phyloP scores from a whole-genome alignment of 2,329 filamentous ascomycete genomes.

The Hypoxylon sp. region DNA sequence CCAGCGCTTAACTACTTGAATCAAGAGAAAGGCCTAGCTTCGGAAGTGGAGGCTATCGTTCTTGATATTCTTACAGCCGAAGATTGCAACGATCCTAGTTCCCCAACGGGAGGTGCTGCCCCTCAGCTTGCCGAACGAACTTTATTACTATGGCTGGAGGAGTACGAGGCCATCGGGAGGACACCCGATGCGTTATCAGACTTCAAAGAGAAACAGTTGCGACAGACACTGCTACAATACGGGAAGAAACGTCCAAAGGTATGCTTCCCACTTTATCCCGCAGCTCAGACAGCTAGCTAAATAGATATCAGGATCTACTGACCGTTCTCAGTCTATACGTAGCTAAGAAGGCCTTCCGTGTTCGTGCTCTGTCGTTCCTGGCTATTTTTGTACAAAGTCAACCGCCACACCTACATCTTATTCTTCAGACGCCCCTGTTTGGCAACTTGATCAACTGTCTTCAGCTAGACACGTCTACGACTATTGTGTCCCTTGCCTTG shows the following conservation, averaged over 20 bases:
- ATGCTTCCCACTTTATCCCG: constrained; percentile 20
- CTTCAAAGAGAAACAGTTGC: constrained; percentile 63
- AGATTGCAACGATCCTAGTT: constrained; percentile 63
- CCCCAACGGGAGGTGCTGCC: constrained; percentile 56
- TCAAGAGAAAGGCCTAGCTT: constrained; percentile 71
- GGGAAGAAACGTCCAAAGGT: constrained; percentile 78
- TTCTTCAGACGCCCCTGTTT: constrained; percentile 78
- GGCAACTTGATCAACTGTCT: constrained; percentile 78
- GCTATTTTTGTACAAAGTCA: constrained; percentile 79
- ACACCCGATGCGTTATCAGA: constrained; percentile 54
- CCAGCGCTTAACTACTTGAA: constrained; percentile 67
- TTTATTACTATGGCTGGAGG: constrained; percentile 68
- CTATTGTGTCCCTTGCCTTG: constrained; percentile 79
- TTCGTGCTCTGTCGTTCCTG: constrained; percentile 73
- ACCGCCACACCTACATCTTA: constrained; percentile 81
- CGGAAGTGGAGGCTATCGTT: constrained; percentile 73
- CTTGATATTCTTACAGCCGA: constrained; percentile 74
- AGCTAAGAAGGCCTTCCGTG: constrained; percentile 71
- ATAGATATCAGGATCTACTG: constrained; percentile 69
- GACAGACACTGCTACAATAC: constrained; percentile 65
- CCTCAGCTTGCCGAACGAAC: constrained; percentile 61
- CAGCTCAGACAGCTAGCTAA: constrained; percentile 39
- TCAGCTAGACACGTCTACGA: constrained; percentile 81
- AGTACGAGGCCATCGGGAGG: constrained; percentile 52
- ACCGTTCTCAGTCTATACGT: constrained; percentile 73